Conservation (phyloP, 1,139 yeast species). For the Sugiyamaella neomexicana region DNA sequence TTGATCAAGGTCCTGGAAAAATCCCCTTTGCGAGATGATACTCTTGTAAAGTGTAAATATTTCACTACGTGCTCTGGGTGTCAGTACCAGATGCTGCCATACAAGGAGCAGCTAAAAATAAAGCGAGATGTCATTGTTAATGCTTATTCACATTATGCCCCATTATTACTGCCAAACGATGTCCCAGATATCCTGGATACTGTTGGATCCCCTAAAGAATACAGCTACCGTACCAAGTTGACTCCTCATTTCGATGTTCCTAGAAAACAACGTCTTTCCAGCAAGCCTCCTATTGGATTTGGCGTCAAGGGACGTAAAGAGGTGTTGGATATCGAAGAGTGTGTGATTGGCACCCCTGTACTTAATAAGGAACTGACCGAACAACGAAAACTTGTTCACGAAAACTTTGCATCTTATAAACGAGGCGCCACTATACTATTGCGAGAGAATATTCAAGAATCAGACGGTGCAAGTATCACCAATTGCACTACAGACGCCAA, state of each 20-base stretch:
- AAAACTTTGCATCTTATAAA: conserved; percentile 55
- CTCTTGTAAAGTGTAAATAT: conserved; percentile 62
- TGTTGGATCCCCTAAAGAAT: conserved; percentile 75
- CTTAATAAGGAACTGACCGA: conserved; percentile 72
- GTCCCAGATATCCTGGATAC: conserved; percentile 67
- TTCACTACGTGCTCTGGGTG: conserved; percentile 89
- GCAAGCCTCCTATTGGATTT: conserved; percentile 79
- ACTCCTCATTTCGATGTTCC: conserved; percentile 96
- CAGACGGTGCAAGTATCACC: conserved; percentile 36
- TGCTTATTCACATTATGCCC: conserved; percentile 79
- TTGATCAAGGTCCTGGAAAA: conserved; percentile 52
- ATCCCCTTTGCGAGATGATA: conserved; percentile 54
- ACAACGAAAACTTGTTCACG: conserved; percentile 59
- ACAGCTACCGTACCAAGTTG: conserved; percentile 80
- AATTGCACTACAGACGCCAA: conserved; percentile 64
- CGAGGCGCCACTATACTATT: conserved; percentile 86
- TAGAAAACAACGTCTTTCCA: conserved; percentile 44
- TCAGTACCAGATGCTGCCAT: conserved; percentile 81
- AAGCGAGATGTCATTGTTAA: conserved; percentile 74
- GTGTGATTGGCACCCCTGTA: conserved; percentile 81
- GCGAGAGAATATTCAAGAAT: conserved; percentile 64
- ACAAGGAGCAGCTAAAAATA: conserved; percentile 67
- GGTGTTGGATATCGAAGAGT: conserved; percentile 90
- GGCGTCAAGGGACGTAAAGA: conserved; percentile 76
- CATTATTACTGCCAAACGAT: conserved; percentile 42